Base-by-base conservation (phyloP, 345 rosid genomes). In the Arabidopsis suecica region DNA sequence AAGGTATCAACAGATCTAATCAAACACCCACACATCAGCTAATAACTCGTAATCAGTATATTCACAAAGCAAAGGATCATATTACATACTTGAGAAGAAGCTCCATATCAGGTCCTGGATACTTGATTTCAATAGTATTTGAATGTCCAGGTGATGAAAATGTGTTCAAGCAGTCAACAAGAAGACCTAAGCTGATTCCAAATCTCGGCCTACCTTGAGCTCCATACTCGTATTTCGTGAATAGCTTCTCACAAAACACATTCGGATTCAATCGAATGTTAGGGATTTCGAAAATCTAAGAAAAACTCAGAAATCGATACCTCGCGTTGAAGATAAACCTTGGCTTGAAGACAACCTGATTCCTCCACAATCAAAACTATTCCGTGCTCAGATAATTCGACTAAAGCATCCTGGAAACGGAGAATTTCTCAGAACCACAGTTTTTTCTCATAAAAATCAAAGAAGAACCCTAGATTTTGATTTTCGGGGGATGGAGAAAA, bases 81-180 rank as follows among this genome's bases (percentile, higher is more conserved):
- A 6, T 37, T 41, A 47, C 79, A 61, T 88, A 94, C 98, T 87
- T 90, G 87, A 94, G 79, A 79, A 91, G 96, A 72, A 94, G 95
- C 83, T 91, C 91, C 98, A 91, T 88, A 76, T 94, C 98, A 47
- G 97, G 91, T 28, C 98, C 98, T 22, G 98, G 97, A 79, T 94
- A 91, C 60, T 72, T 91, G 51, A 94, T 88, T 60, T 94, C 98
- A 7, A 91, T 85, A 11, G 82, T 79, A 78, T 79, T 82, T 6
- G 93, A 80, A 74, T 78, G 86, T 25, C 97, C 98, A 11, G 96
- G 95, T 28, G 81, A 86, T 6, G 95, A 88, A 76, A 94, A 94
- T 2, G 98, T 88, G 83, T 87, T 94, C 84, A 94, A 85, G 88
- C 96, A 89, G 77, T 91, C 95, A 3, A 87, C 90, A 77, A 94